Conservation (phyloP, 768 basidiomycete species). For the Pleurotus platypus region DNA sequence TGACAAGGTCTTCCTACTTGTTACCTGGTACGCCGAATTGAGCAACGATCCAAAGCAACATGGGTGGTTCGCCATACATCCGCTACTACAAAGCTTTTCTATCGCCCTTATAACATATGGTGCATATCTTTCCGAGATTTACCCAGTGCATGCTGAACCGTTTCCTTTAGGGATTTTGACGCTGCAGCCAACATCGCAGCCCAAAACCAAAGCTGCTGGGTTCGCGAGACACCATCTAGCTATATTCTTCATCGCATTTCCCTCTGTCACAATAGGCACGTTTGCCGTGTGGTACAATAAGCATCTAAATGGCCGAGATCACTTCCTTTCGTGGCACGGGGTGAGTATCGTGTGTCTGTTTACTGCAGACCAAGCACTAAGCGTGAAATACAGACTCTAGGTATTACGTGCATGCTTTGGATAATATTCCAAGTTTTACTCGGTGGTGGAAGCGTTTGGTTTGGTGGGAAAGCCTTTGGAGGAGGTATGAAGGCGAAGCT, state of each 20-base stretch:
- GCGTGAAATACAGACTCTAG: slow-evolving; percentile 45
- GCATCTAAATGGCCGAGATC: slow-evolving; percentile 38
- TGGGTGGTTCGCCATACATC: slow-evolving; percentile 69
- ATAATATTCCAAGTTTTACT: slow-evolving; percentile 54
- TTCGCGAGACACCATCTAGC: slow-evolving; percentile 67
- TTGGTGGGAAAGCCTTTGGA: slow-evolving; percentile 63
- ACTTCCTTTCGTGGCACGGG: slow-evolving; percentile 76
- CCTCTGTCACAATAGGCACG: slow-evolving; percentile 56
- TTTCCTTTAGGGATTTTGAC: slow-evolving; percentile 59
- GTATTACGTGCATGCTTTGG: slow-evolving; percentile 61
- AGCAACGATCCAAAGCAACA: slow-evolving; percentile 37
- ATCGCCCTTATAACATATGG: slow-evolving; percentile 61
- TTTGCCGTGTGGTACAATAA: slow-evolving; percentile 66
- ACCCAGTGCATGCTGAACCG: neutral
- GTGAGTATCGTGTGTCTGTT: slow-evolving; percentile 32
- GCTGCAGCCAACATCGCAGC: slow-evolving; percentile 69
- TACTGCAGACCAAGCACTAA: too few species aligned
- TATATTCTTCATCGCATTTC: slow-evolving; percentile 52
- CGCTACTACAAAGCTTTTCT: slow-evolving; percentile 56
- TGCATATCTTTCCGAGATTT: slow-evolving; percentile 21
- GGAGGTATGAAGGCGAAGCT: slow-evolving; percentile 68
- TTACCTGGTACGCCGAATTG: slow-evolving; percentile 46
- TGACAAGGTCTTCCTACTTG: slow-evolving; percentile 32
- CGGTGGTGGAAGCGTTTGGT: slow-evolving; percentile 81
- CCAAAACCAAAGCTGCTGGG: slow-evolving; percentile 62